These are phyloP conservation scores for Wakefieldia striispora DNA, from an alignment of 768 basidiomycete species.

Conservation along the genomic window DNA sequence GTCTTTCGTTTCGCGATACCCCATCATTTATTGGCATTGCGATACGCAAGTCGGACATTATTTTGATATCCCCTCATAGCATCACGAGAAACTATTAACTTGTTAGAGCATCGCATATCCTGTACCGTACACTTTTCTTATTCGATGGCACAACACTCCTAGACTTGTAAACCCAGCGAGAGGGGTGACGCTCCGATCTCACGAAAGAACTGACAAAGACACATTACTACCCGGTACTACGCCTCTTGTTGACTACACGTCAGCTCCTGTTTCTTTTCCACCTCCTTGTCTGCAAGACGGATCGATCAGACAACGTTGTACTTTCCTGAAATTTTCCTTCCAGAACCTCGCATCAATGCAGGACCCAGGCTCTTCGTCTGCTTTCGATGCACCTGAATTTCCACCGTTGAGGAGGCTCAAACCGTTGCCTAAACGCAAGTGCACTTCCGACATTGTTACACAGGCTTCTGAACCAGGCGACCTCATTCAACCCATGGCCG, in stretches of 20 bases:
- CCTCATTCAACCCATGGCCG: conserved; percentile 30
- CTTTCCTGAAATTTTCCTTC: conserved; percentile 15
- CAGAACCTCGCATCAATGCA: conserved; percentile 41
- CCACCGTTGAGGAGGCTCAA: conserved; percentile 65
- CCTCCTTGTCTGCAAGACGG: conserved; percentile 11
- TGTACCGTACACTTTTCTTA: conserved; percentile 38
- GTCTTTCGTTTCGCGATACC: conserved; percentile 56
- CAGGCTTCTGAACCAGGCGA: conserved; percentile 25
- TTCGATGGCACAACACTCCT: conserved; percentile 17
- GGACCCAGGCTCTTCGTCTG: conserved; percentile 49
- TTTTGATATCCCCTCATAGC: conserved; percentile 35
- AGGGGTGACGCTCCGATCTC: conserved; percentile 14
- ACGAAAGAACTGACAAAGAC: conserved; percentile 7
- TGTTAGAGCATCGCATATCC: conserved; percentile 66
- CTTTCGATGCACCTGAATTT: conserved; percentile 66
- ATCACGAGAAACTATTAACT: conserved; percentile 63
- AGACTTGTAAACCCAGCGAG: conserved; percentile 9
- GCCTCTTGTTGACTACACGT: conserved; percentile 25
- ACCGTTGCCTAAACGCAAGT: conserved; percentile 75
- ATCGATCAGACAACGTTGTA: conserved; percentile 12
- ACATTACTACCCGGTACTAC: no score
- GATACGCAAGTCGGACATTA: conserved; percentile 48
- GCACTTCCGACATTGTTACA: conserved; percentile 41
- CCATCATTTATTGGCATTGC: conserved; percentile 42
- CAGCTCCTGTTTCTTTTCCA: conserved; percentile 26